Base-by-base conservation (phyloP, 106 monocot genomes). In the Phalaenopsis aphrodite region DNA sequence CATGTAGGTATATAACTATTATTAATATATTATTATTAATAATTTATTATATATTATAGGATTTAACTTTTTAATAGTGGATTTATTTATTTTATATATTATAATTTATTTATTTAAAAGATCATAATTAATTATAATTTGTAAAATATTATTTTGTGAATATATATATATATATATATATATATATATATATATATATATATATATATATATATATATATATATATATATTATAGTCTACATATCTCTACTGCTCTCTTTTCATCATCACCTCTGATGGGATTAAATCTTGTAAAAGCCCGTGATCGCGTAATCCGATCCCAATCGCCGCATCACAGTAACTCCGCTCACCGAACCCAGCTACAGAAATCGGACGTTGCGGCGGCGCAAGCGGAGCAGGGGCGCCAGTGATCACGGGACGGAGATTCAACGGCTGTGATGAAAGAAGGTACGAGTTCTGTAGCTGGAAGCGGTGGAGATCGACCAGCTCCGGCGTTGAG, bases 241-340 rank as follows among this genome's bases (percentile, higher is more conserved):
- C 38, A 12, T 4, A 30, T 12, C n/a, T n/a, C 23, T 49, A 46
- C 75, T 76, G 47, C 23, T 76, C 76, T 48, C 16, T 49, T 49
- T 76, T 76, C 21, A 76, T 76, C 18, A 76, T 17, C 12, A 52
- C 52, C 24, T 76, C 24, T 3, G 78, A 72, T 4, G 77, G 83
- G 36, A 78, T 78, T 55, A 83, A 48, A 55, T 83, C 83, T 52
- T 83, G 83, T 8, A 83, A 77, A 12, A 83, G 57, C n/a, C 83
- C 83, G 23, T 82, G 69, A 52, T 78, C 78, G 18, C 78, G 41
- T 48, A 73, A 12, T 2, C 74, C 81, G 19, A 49, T 36, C 12
- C 42, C 21, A 8, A 8, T 30, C 48, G 48, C n/a, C 24, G 81
- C 5, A 8, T n/a, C 48, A 57, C 61, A 43, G 75, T 81, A 75